phyloP scores from a whole-genome alignment of 1,284 basidiomycete species.

The Caloboletus firmus region DNA sequence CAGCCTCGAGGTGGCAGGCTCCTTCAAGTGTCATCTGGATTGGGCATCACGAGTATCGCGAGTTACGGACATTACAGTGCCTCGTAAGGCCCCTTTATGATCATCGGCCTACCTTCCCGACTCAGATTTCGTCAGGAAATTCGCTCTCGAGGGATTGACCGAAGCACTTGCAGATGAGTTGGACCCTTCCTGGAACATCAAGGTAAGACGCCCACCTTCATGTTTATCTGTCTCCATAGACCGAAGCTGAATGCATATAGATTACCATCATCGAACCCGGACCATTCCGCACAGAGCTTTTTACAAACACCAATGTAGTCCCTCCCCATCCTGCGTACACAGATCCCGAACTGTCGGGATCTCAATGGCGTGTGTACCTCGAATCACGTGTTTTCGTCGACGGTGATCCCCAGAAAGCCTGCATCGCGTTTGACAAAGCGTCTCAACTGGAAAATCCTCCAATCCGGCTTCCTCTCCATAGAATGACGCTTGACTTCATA shows the following conservation, averaged over 20 bases:
- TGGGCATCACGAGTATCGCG: constrained; percentile 9
- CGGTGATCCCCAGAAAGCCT: constrained; percentile 27
- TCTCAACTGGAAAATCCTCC: constrained; percentile 29
- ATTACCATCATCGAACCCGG: constrained; percentile 27
- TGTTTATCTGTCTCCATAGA: not conserved
- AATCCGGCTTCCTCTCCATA: constrained; percentile 29
- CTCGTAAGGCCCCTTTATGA: constrained; percentile 15
- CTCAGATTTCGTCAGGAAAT: constrained; percentile 18
- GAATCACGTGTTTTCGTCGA: not conserved
- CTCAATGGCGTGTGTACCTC: constrained; percentile 3
- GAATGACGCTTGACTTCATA: not conserved
- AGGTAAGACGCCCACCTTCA: constrained; percentile 17
- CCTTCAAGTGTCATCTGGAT: constrained; percentile 32
- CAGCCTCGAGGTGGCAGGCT: constrained; percentile 35
- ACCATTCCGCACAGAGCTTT: constrained; percentile 22
- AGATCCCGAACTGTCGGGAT: constrained; percentile 6
- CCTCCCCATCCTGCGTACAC: constrained; percentile 22
- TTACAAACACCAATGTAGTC: not conserved
- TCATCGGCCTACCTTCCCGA: not conserved
- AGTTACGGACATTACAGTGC: constrained; percentile 25
- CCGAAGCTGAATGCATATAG: constrained; percentile 6
- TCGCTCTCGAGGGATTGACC: constrained; percentile 28
- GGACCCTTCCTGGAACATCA: constrained; percentile 35
- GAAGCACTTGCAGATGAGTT: constrained; percentile 27
- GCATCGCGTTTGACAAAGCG: constrained; percentile 19